phyloP scores from a whole-genome alignment of 225 moss, liverwort and hornwort genomes.

The Anthoceros angustus region DNA sequence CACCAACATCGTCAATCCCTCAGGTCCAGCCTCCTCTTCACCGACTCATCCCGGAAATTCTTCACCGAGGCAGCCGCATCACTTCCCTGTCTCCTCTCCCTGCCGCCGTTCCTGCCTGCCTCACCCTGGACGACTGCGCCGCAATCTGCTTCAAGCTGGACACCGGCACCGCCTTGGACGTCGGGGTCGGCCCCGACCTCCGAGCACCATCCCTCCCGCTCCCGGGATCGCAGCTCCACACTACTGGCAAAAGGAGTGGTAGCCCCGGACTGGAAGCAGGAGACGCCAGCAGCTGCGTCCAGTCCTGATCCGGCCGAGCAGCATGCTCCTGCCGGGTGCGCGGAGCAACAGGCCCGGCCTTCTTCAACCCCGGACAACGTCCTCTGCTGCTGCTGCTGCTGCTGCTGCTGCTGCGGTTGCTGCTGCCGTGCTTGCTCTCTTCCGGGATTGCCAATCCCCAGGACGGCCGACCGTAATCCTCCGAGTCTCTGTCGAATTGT shows the following conservation, averaged over 20 bases:
- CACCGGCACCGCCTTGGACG: constrained; percentile 19
- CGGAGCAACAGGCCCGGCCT: constrained; percentile 13
- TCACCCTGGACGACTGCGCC: constrained; percentile 33
- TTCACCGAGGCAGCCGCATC: neutral
- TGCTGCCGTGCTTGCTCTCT: too few species aligned
- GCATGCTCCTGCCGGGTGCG: neutral
- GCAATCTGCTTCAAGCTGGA: neutral
- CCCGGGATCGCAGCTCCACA: constrained; percentile 34
- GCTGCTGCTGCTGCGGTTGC: constrained; percentile 24
- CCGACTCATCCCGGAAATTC: neutral
- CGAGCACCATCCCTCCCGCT: constrained; percentile 12
- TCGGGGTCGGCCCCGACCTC: constrained; percentile 18
- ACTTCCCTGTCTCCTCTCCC: neutral
- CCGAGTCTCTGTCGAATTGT: neutral
- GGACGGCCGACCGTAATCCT: neutral
- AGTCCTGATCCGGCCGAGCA: constrained; percentile 27
- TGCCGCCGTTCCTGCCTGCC: neutral
- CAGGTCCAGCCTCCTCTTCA: neutral
- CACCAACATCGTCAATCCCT: neutral
- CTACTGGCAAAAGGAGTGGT: constrained; percentile 38
- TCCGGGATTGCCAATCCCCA: too few species aligned
- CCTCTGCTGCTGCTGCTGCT: constrained; percentile 26
- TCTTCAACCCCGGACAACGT: constrained; percentile 19
- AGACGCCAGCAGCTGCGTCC: constrained; percentile 65
- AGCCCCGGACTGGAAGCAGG: constrained; percentile 26